These are phyloP conservation scores for Emiliania huxleyi DNA, from an alignment of 78 protist genomes.

Conservation along the genomic window DNA sequence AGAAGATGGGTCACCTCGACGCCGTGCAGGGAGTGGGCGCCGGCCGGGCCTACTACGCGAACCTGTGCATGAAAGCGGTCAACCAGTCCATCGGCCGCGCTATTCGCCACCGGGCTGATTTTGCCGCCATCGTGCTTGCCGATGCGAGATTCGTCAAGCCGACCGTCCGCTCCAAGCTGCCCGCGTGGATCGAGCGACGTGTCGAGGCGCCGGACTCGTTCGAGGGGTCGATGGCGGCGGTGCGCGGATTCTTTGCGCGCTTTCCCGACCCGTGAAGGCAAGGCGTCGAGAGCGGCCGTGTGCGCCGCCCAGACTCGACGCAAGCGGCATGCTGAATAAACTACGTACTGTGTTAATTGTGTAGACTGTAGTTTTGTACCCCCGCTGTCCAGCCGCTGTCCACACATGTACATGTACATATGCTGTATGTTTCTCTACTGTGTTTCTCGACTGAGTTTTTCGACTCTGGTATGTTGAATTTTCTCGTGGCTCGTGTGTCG, in stretches of 20 bases:
- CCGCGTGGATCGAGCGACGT: neutral
- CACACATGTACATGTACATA: too few relatives aligned
- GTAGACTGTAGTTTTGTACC: too few relatives aligned
- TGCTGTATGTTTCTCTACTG: too few relatives aligned
- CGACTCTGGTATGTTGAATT: too few relatives aligned
- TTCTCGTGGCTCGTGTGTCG: too few relatives aligned
- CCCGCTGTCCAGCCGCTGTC: too few relatives aligned
- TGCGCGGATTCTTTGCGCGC: neutral
- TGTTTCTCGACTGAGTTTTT: too few relatives aligned
- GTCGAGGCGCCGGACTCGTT: neutral
- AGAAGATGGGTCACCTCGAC: constrained; percentile 34
- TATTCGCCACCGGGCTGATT: constrained; percentile 78
- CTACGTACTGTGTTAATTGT: too few relatives aligned
- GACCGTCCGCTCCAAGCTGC: neutral
- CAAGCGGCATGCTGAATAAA: too few relatives aligned
- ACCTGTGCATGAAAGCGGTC: constrained; percentile 83
- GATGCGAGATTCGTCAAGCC: constrained; percentile 55
- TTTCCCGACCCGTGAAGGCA: neutral
- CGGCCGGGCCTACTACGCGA: constrained; percentile 35
- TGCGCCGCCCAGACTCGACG: too few relatives aligned
- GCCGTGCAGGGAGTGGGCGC: neutral
- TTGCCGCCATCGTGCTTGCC: constrained; percentile 68
- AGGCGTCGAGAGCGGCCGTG: too few relatives aligned
- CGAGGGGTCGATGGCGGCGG: neutral
- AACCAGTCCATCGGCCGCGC: constrained; percentile 88